Percentiles rank a stretch among this genome's conserved stretches.
Evolutionary conservation across 2,329 filamentous ascomycete genomes (phyloP).

Genomic region (Aspergillus ochraceus): DNA sequence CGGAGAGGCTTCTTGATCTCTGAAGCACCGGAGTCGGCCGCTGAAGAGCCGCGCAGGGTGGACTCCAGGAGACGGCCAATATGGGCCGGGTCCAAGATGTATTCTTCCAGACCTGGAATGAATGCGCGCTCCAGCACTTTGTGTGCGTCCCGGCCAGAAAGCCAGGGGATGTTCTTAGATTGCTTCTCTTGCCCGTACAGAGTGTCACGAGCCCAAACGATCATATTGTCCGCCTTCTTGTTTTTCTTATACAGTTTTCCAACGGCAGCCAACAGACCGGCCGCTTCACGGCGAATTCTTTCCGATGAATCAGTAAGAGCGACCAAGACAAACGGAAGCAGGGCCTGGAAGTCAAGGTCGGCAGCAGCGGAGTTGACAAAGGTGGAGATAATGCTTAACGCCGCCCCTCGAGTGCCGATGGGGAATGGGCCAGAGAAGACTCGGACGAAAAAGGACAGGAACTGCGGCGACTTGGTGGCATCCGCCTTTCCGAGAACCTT

Average conservation of each 20-base stretch:
- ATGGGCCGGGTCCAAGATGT: constrained; percentile 73
- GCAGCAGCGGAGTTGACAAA: constrained; percentile 53
- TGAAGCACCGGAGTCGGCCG: constrained; percentile 42
- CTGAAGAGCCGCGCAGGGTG: constrained; percentile 54
- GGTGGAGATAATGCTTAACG: constrained; percentile 64
- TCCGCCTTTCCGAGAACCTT: constrained; percentile 35
- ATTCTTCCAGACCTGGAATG: constrained; percentile 80
- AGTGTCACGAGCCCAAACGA: constrained; percentile 60
- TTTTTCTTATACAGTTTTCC: constrained; percentile 50
- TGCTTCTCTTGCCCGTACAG: constrained; percentile 63
- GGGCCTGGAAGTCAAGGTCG: constrained; percentile 68
- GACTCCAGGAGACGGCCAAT: constrained; percentile 64
- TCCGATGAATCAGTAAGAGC: constrained; percentile 75
- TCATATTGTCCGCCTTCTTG: constrained; percentile 40
- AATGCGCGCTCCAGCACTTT: constrained; percentile 67
- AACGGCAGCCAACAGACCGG: constrained; percentile 63
- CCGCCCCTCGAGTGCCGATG: constrained; percentile 65
- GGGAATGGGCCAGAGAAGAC: constrained; percentile 74
- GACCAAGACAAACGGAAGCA: constrained; percentile 78
- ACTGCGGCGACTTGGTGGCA: constrained; percentile 63
- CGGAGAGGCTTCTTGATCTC: constrained; percentile 65
- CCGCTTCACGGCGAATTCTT: constrained; percentile 73
- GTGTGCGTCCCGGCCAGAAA: constrained; percentile 58
- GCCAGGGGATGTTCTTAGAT: constrained; percentile 53
- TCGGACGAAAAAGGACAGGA: constrained; percentile 72